A percentile compares a stretch with the other conserved stretches of the same genome.
phyloP scores from a whole-genome alignment of 495 filamentous ascomycete species.

The Tuber umbilicatum region DNA sequence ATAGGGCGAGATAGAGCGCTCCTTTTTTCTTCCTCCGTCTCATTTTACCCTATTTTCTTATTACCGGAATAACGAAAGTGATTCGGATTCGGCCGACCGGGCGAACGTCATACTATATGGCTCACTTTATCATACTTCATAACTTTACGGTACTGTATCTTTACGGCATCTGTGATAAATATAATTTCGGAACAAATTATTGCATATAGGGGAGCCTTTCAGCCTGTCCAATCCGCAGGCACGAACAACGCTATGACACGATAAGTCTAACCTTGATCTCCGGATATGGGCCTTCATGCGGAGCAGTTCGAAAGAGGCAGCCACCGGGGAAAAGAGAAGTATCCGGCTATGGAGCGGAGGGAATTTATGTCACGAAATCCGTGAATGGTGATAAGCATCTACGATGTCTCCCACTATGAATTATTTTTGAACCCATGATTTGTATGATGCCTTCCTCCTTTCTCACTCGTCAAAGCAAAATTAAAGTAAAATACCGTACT shows the following conservation, averaged over 20 bases:
- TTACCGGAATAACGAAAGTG: background rate
- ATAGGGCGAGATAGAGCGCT: background rate
- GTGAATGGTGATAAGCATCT: background rate
- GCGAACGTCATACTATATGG: background rate
- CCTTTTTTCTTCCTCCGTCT: background rate
- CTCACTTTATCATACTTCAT: background rate
- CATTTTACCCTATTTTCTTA: background rate
- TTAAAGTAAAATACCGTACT: background rate
- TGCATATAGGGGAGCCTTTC: background rate
- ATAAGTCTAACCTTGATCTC: background rate
- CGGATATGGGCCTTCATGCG: background rate
- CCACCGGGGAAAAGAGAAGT: background rate
- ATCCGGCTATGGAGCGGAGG: background rate
- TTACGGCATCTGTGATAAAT: background rate
- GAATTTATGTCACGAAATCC: background rate
- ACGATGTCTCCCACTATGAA: background rate
- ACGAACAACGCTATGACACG: background rate
- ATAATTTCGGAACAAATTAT: background rate
- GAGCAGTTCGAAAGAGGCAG: background rate
- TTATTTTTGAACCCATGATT: background rate
- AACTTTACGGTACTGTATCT: background rate
- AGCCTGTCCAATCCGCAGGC: background rate
- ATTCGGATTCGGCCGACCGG: slow-evolving; percentile 1
- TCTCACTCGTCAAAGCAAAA: background rate
- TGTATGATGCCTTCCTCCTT: background rate